Evolutionary conservation across 495 filamentous ascomycete genomes (phyloP), one percentile per base, ranked within the genome.

Genomic region (Podospora appendiculata): DNA sequence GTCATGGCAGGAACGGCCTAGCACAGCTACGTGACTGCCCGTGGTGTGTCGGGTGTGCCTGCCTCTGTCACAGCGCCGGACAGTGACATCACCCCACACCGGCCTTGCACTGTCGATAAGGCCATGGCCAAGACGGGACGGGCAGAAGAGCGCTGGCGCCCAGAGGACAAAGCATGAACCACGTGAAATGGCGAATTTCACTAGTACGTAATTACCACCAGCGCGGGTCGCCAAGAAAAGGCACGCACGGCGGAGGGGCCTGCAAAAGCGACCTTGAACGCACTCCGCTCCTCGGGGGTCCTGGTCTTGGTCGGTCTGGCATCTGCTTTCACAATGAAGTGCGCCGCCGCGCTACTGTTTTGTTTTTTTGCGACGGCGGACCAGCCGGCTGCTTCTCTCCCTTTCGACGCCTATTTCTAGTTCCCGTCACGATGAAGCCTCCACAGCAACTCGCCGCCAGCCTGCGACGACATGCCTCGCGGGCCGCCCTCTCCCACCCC

Each of bases 131-230:
- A n/a, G n/a, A n/a, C n/a, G n/a, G n/a, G n/a, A n/a, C n/a, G n/a
- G n/a, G n/a, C n/a, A n/a, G n/a, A n/a, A n/a, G n/a, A n/a, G n/a
- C n/a, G n/a, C n/a, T n/a, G n/a, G n/a, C n/a, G n/a, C n/a, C n/a
- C n/a, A n/a, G n/a, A n/a, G n/a, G n/a, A n/a, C n/a, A n/a, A n/a
- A n/a, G 6, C 42, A 45, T 41, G 50, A 46, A 55, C 42, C 64
- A 67, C 64, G 64, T 67, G 64, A 67, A 65, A 67, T 65, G 62
- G 57, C 62, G 64, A 55, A 58, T 45, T 58, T 25, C 41, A 9
- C 8, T 9, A 44, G 14, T 41, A 12, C 12, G 25, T 25, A 25
- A 25, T 25, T 25, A 25, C 25, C 25, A 25, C 25, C 2, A 25
- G 5, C 25, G 14, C 38, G 34, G 34, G 11, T 36, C 42, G 35